Conservation (phyloP, 345 rosid genomes). For the Isatis tinctoria region DNA sequence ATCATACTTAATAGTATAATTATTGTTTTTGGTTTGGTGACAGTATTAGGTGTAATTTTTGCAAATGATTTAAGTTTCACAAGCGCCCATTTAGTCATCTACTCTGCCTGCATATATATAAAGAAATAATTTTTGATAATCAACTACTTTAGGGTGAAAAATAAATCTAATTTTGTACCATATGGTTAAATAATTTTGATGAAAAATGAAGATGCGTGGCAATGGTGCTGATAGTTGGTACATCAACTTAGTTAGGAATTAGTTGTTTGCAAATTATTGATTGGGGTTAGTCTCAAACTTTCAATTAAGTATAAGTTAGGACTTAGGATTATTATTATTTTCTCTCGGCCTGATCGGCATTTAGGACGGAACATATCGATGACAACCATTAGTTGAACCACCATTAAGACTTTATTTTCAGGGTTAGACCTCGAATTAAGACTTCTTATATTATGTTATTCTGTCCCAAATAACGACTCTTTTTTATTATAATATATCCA, state of each 20-base stretch:
- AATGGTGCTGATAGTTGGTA: not conserved
- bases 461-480: not conserved
- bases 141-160: not conserved
- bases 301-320: not conserved
- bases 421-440: slow-evolving; percentile 7
- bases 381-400: slow-evolving; percentile 30
- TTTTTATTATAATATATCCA: slow-evolving; percentile 4
- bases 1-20: not conserved
- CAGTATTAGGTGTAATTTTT: not conserved
- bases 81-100: not conserved
- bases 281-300: not conserved
- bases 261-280: not conserved
- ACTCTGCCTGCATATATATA: not conserved
- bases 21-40: slow-evolving; percentile 1
- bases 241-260: slow-evolving; percentile 14
- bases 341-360: slow-evolving; percentile 16
- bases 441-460: not conserved
- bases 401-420: slow-evolving; percentile 3
- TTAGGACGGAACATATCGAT: slow-evolving; percentile 20
- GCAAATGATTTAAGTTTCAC: not conserved
- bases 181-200: not conserved
- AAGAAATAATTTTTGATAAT: not conserved
- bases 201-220: not conserved
- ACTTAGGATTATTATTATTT: not conserved
- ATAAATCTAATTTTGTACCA: not conserved